Base-by-base conservation (phyloP, 2,329 filamentous ascomycete species). In the Cadophora gregata region DNA sequence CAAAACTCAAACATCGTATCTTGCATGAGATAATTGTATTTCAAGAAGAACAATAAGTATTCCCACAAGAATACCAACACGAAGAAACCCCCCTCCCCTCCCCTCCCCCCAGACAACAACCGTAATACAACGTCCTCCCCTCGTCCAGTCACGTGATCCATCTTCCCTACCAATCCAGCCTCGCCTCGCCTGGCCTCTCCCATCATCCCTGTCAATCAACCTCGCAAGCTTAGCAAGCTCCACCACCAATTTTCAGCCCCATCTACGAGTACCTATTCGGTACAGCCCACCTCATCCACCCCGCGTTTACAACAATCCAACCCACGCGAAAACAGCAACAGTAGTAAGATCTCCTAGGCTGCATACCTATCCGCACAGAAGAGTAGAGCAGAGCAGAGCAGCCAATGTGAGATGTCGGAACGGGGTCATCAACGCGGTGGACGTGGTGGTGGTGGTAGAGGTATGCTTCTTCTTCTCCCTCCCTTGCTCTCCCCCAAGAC, bases 371-470 rank as follows among this genome's bases (percentile, higher is more conserved):
- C n/a, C 42, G 42, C 42, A 21, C 4, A 45, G 14, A 6, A 42
- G 31, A 33, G 31, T 33, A 10, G 10, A 42, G 38, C 31, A 42
- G 25, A 63, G 31, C 36, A 36, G 45, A 51, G 29, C 51, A 63
- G 33, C 36, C 21, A 45, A 63, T 65, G 58, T 60, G 47, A 65
- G 25, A 73, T 73, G 72, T 72, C 72, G 65, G 70, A 73, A 70
- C 67, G 72, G 71, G 72, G 72, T 29, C 69, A 72, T 68, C 64
- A 72, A 67, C 69, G 72, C 27, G 68, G 72, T 48, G 70, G 70
- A 36, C 67, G 71, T 24, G 71, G 71, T 50, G 70, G 71, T 50
- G 70, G 70, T 55, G 70, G 71, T 59, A 64, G 71, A 69, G 70
- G 71, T 69, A 50, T 55, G 65, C 50, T n/a, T 45, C 27, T 60